These are phyloP conservation scores for Corymbia citriodora DNA, from an alignment of 441 rosid species.

Conservation along the genomic window DNA sequence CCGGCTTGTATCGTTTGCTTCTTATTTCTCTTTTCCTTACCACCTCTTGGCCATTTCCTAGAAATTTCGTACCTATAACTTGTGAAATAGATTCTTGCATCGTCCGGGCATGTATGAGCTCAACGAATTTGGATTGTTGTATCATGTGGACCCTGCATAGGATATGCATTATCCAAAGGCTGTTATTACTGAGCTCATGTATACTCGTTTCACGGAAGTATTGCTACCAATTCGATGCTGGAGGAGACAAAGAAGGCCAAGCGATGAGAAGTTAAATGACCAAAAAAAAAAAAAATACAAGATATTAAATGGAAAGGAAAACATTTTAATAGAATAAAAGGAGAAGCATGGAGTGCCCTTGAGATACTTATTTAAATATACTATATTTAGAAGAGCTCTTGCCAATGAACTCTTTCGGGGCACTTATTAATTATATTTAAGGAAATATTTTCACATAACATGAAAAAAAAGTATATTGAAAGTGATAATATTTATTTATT, in stretches of 20 bases:
- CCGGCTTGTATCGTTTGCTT: too few species aligned
- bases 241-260: background rate
- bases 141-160: too few species aligned
- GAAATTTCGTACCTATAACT: too few species aligned
- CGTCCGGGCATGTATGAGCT: background rate
- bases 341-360: background rate
- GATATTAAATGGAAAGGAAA: background rate
- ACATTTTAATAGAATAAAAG: background rate
- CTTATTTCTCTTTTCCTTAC: too few species aligned
- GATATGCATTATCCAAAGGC: too few species aligned
- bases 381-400: background rate
- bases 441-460: background rate
- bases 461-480: background rate
- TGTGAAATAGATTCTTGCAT: too few species aligned
- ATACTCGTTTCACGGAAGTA: background rate
- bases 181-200: background rate
- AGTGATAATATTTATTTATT: too few species aligned
- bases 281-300: too few species aligned
- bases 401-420: background rate
- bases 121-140: too few species aligned
- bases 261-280: background rate
- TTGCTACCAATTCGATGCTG: background rate
- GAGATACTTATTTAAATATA: too few species aligned
- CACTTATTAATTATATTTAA: background rate
- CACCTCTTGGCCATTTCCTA: too few species aligned